A percentile compares a stretch with the other conserved stretches of the same genome.
These are phyloP conservation scores for Silene uniflora DNA, from an alignment of 148 eudicot genomes.

Conservation along the genomic window DNA sequence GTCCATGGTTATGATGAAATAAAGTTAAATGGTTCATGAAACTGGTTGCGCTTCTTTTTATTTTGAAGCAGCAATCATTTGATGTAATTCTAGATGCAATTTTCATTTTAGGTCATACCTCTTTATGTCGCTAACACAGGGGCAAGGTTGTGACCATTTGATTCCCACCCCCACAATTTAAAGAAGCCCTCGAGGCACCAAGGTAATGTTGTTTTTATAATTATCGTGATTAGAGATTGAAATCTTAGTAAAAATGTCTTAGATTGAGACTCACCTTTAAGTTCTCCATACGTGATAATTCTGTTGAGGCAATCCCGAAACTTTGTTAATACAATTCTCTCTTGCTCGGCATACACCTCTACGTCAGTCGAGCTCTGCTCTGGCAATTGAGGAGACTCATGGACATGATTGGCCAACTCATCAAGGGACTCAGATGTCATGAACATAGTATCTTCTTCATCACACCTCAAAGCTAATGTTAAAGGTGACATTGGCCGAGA, in stretches of 20 bases:
- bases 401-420: slow-evolving; percentile 31
- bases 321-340: slow-evolving; percentile 68
- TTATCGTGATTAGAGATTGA: not conserved
- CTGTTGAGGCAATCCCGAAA: slow-evolving; percentile 90
- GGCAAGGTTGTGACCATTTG: not conserved
- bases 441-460: slow-evolving; percentile 72
- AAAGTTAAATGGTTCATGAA: not conserved
- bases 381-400: slow-evolving; percentile 44
- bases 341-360: slow-evolving; percentile 79
- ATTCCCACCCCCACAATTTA: not conserved
- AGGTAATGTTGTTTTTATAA: not conserved
- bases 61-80: not conserved
- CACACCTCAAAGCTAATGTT: slow-evolving; percentile 75
- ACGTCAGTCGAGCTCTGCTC: slow-evolving; percentile 52
- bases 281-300: slow-evolving; percentile 78
- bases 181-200: not conserved
- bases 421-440: slow-evolving; percentile 48
- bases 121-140: not conserved
- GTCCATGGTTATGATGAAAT: too few relatives aligned
- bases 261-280: slow-evolving; percentile 55
- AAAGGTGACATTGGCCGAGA: slow-evolving; percentile 83
- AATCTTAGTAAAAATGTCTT: not conserved
- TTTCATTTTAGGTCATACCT: not conserved
- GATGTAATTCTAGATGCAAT: not conserved
- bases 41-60: not conserved